Conservation (phyloP, 2,329 filamentous ascomycete genomes). For the Colletotrichum lindemuthianum region DNA sequence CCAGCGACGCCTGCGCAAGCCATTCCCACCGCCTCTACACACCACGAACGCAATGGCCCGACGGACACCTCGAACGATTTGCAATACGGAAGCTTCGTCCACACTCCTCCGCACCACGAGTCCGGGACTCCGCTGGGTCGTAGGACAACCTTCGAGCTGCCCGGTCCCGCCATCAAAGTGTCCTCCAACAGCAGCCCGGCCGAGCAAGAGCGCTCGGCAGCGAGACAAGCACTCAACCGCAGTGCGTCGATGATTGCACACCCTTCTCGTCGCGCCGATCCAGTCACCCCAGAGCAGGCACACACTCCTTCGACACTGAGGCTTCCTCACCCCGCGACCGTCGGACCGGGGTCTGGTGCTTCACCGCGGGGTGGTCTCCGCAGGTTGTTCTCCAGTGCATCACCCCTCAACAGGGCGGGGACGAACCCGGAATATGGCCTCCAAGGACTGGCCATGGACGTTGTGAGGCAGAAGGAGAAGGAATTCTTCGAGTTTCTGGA, state of each 20-base stretch:
- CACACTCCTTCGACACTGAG: slow-evolving; percentile 20
- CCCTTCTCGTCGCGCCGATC: neutral
- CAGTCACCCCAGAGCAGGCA: slow-evolving; percentile 9
- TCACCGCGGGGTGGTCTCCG: slow-evolving; percentile 41
- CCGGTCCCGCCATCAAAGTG: slow-evolving; percentile 61
- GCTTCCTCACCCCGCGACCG: slow-evolving; percentile 26
- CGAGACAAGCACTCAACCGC: slow-evolving; percentile 46
- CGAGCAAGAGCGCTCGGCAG: slow-evolving; percentile 35
- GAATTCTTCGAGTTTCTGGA: slow-evolving; percentile 92
- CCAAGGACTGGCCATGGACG: slow-evolving; percentile 56
- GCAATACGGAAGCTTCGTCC: slow-evolving; percentile 65
- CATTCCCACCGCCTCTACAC: slow-evolving; percentile 36
- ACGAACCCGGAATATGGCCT: slow-evolving; percentile 54
- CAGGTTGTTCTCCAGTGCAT: slow-evolving; percentile 53
- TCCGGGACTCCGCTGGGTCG: slow-evolving; percentile 39
- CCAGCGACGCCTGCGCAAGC: slow-evolving; percentile 37
- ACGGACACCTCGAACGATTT: slow-evolving; percentile 50
- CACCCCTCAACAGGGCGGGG: slow-evolving; percentile 46
- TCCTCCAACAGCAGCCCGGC: slow-evolving; percentile 43
- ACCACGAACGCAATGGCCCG: slow-evolving; percentile 53
- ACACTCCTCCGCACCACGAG: slow-evolving; percentile 49
- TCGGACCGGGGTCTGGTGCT: slow-evolving; percentile 8
- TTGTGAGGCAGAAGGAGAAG: slow-evolving; percentile 77
- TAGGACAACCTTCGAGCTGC: slow-evolving; percentile 57
- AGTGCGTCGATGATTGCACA: slow-evolving; percentile 46